phyloP scores from a whole-genome alignment of 768 basidiomycete species.

The Tylopilus plumbeoviolaceoides region DNA sequence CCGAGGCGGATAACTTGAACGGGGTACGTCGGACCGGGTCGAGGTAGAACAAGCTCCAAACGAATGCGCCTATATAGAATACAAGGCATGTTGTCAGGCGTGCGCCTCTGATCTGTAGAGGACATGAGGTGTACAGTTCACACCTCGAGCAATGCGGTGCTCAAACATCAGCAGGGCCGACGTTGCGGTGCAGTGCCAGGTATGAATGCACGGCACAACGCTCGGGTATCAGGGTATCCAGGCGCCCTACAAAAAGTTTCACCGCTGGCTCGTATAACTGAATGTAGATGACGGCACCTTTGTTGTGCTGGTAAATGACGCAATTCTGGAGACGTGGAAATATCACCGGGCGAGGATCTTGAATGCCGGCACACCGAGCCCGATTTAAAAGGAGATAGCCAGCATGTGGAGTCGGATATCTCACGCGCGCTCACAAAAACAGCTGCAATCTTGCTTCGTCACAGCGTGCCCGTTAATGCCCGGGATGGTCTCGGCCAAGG shows the following conservation, averaged over 20 bases:
- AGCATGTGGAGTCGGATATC: neutral
- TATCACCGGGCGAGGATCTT: neutral
- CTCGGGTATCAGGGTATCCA: slow-evolving; percentile 7
- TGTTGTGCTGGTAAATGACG: neutral
- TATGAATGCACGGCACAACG: neutral
- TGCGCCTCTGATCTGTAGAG: neutral
- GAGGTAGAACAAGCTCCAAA: no score
- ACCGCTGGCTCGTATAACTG: neutral
- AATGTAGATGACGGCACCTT: neutral
- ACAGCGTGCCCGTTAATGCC: neutral
- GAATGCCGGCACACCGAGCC: neutral
- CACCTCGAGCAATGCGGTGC: slow-evolving; percentile 3
- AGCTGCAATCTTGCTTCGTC: slow-evolving; percentile 4
- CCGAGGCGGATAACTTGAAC: no score
- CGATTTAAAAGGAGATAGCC: neutral
- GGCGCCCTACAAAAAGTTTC: slow-evolving; percentile 1
- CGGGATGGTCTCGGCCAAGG: neutral
- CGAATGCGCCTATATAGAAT: neutral
- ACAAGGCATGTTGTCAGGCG: neutral
- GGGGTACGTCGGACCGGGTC: no score
- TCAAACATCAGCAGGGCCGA: neutral
- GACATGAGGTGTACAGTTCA: neutral
- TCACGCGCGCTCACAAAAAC: no score
- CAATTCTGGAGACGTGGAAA: neutral
- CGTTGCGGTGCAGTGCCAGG: neutral